Conservation (phyloP, 2,329 filamentous ascomycete species). For the Ceratocystiopsis brevicomis region DNA sequence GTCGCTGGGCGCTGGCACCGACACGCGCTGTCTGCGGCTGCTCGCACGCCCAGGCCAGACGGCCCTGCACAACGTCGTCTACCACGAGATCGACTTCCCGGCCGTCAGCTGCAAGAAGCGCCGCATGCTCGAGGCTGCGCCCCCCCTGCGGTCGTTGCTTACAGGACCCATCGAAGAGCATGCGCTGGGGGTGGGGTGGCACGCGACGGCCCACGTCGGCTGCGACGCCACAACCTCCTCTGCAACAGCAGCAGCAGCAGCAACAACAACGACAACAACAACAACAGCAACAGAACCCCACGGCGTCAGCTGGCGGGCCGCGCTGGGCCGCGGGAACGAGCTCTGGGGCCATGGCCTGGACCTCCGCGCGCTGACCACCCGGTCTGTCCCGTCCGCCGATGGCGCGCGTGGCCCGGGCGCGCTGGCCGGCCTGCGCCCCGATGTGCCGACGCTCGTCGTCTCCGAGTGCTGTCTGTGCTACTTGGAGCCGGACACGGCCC, state of each 20-base stretch:
- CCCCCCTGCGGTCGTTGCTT: conserved; percentile 22
- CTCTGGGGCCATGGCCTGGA: conserved; percentile 49
- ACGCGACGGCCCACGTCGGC: neutral
- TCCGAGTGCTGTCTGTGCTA: conserved; percentile 96
- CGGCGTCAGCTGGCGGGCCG: conserved; percentile 20
- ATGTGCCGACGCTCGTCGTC: conserved; percentile 63
- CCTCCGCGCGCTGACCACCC: conserved; percentile 37
- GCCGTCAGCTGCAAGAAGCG: conserved; percentile 52
- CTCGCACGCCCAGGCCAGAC: conserved; percentile 24
- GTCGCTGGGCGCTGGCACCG: conserved; percentile 82
- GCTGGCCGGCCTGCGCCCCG: conserved; percentile 27
- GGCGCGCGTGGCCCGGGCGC: neutral
- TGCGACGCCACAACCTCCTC: too few relatives aligned
- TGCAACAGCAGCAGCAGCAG: neutral
- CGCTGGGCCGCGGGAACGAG: conserved; percentile 19
- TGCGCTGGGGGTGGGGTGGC: neutral
- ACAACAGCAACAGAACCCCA: neutral
- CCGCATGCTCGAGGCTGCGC: conserved; percentile 27
- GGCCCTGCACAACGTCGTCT: conserved; percentile 32
- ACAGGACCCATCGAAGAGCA: conserved; percentile 15
- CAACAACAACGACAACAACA: neutral
- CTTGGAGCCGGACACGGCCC: conserved; percentile 46
- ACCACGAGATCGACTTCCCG: conserved; percentile 87
- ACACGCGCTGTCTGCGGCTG: conserved; percentile 71
- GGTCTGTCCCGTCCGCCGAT: neutral